Base-by-base conservation (phyloP, 495 filamentous ascomycete genomes). In the Parathielavia hyrcaniae region DNA sequence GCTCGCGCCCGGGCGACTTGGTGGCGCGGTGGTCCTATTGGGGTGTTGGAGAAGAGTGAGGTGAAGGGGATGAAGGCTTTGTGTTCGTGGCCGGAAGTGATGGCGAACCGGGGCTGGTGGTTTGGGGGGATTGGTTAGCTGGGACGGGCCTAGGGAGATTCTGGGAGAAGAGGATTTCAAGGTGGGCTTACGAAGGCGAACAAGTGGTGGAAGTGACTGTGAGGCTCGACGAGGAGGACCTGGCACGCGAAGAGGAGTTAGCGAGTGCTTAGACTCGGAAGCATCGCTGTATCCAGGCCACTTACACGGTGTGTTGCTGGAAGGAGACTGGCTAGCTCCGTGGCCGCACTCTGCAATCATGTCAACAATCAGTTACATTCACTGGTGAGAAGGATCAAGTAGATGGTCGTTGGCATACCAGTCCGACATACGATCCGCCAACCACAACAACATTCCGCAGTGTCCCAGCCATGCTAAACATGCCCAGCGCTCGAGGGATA, bases 11-110 rank as follows among this genome's bases (percentile, higher is more conserved):
- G 71, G 26, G 78, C 61, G 12, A 79, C 68, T 12, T 60, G 34
- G 57, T 79, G 76, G 11, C 61, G 62, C 0, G 67, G 50, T 4
- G 72, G 53, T n/a, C 68, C 63, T 10, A n/a, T n/a, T n/a, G 76
- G 67, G 10, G 66, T 53, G 1, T 40, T 57, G 4, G 70, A 48
- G 55, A 78, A 80, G 22, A 77, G 60, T 11, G 65, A 61, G 20
- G 61, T 71, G 64, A 79, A 79, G 0, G 79, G 79, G 48, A 81
- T 79, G 62, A 84, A 82, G 1, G 79, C 80, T 57, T 81, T 82
- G 57, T 82, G 77, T 55, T 81, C 79, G 36, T 81, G 69, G 17
- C 70, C 69, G 0, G 74, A 70, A 19, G 77, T 57, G 16, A 79
- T 70, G 12, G 79, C 73, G 61, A 80, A 81, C 3, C 79, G 77